phyloP scores from a whole-genome alignment of 2,329 filamentous ascomycete genomes.

The Dissoconium aciculare region DNA sequence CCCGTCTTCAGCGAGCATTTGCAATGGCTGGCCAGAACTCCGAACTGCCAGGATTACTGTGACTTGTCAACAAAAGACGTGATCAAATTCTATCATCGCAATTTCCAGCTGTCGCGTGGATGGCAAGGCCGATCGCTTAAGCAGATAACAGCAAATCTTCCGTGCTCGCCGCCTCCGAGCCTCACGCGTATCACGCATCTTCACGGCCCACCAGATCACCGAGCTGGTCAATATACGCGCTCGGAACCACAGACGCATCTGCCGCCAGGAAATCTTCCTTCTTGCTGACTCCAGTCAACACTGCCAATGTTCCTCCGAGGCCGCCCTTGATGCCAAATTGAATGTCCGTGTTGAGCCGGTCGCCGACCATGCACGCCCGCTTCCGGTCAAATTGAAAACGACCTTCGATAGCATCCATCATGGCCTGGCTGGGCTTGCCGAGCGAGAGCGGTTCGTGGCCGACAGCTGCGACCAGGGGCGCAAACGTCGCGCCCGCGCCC shows the following conservation, averaged over 20 bases:
- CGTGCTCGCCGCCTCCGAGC: too few species aligned
- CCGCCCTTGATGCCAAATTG: slow-evolving; percentile 84
- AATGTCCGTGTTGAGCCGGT: slow-evolving; percentile 89
- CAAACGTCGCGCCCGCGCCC: slow-evolving; percentile 70
- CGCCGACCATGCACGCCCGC: slow-evolving; percentile 88
- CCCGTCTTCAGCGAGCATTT: too few species aligned
- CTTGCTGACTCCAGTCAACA: slow-evolving; percentile 77
- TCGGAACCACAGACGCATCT: slow-evolving; percentile 54
- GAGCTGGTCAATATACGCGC: slow-evolving; percentile 71
- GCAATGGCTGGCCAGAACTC: too few species aligned
- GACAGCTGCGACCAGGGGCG: slow-evolving; percentile 53
- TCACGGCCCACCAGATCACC: too few species aligned
- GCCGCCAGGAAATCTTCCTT: slow-evolving; percentile 68
- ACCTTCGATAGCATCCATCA: slow-evolving; percentile 98
- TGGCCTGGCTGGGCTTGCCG: slow-evolving; percentile 92
- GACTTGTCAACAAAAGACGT: too few species aligned
- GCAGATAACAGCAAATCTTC: too few species aligned
- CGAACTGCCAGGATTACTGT: too few species aligned
- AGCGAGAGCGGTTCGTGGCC: slow-evolving; percentile 58
- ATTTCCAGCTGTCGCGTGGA: too few species aligned
- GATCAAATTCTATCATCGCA: too few species aligned
- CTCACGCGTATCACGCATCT: too few species aligned
- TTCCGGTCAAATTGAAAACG: slow-evolving; percentile 79
- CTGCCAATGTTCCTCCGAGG: slow-evolving; percentile 78
- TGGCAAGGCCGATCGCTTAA: too few species aligned